phyloP scores from a whole-genome alignment of 1,284 basidiomycete species.

The Puccinia triticina region DNA sequence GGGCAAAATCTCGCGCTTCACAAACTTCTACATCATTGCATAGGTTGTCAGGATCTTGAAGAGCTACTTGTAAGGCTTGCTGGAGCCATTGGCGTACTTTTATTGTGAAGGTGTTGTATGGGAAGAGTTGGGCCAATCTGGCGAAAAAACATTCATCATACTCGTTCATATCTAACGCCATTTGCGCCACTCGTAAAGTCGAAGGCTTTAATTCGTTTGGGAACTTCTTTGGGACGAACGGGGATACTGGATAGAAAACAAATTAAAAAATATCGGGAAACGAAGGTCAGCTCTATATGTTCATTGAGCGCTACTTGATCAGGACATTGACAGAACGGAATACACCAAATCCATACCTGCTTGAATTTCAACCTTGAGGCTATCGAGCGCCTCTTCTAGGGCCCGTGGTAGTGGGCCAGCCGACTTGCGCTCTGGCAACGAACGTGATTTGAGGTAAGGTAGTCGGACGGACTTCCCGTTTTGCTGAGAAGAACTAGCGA shows the following conservation, averaged over 20 bases:
- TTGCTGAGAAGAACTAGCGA: background rate
- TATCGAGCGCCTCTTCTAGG: constrained; percentile 26
- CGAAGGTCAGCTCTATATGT: background rate
- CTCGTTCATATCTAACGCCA: constrained; percentile 79
- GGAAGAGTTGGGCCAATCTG: constrained; percentile 81
- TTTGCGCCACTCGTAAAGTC: constrained; percentile 72
- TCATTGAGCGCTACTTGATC: background rate
- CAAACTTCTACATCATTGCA: constrained; percentile 69
- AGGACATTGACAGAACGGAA: background rate
- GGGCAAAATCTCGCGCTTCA: constrained; percentile 74
- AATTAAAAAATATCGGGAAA: background rate
- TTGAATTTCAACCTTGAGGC: constrained; percentile 44
- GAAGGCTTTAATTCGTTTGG: constrained; percentile 76
- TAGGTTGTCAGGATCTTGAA: background rate
- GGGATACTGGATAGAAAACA: constrained; percentile 27
- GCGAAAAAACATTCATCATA: constrained; percentile 91
- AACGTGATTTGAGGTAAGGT: constrained; percentile 36
- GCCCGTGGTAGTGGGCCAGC: constrained; percentile 18
- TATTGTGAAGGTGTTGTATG: constrained; percentile 80
- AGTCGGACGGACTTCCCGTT: background rate
- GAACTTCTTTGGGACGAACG: constrained; percentile 68
- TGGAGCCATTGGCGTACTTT: constrained; percentile 46
- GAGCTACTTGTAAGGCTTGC: background rate
- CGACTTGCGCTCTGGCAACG: constrained; percentile 21
- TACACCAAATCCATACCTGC: constrained; percentile 25